Conservation (phyloP, 768 basidiomycete genomes). For the Amanita molliuscula region DNA sequence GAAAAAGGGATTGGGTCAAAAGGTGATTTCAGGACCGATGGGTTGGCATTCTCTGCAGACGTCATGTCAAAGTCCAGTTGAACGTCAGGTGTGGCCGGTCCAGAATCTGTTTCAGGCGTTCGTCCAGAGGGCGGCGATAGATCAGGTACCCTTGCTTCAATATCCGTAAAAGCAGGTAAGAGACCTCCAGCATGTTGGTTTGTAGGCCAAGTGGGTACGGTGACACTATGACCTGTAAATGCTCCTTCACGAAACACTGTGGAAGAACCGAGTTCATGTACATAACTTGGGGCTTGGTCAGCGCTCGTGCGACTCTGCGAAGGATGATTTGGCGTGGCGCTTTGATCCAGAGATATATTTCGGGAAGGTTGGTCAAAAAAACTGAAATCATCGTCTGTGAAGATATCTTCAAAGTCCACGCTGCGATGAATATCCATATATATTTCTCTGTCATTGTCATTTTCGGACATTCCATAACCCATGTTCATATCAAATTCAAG, state of each 20-base stretch:
- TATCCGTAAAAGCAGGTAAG: conserved; percentile 18
- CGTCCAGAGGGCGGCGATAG: conserved; percentile 37
- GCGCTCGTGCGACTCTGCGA: not conserved
- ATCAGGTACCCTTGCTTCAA: conserved; percentile 24
- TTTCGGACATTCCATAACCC: conserved; percentile 14
- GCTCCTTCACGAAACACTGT: not conserved
- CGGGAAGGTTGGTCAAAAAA: conserved; percentile 64
- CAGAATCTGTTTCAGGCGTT: conserved; percentile 35
- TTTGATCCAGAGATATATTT: conserved; percentile 1
- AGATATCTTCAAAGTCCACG: conserved; percentile 48
- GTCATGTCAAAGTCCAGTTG: conserved; percentile 26
- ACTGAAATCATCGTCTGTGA: conserved; percentile 85
- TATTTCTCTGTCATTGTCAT: conserved; percentile 20
- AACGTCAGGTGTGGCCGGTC: conserved; percentile 44
- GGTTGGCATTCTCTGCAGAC: conserved; percentile 11
- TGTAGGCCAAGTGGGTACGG: conserved; percentile 17
- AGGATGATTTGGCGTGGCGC: not conserved
- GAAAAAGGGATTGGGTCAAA: conserved; percentile 78
- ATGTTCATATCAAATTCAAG: conserved; percentile 35
- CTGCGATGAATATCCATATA: conserved; percentile 11
- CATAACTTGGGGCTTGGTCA: conserved; percentile 6
- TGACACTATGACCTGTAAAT: conserved; percentile 5
- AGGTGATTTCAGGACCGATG: conserved; percentile 14
- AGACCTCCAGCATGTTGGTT: conserved; percentile 18
- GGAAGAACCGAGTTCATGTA: not conserved